phyloP scores from a whole-genome alignment of 192 early-diverging fungal genomes.

The Umbelopsis ramanniana region DNA sequence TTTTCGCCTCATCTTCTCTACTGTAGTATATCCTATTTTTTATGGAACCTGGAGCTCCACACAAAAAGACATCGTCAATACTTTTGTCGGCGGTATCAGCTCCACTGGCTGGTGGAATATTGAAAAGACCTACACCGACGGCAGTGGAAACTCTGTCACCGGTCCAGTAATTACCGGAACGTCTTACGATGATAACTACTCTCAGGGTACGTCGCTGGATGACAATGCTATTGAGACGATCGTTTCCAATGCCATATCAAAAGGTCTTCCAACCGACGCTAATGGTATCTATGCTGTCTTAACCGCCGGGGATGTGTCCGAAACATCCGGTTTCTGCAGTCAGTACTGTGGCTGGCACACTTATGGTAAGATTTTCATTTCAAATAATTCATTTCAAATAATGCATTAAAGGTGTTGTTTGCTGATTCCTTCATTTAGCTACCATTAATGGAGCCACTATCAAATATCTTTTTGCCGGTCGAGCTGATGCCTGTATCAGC shows the following conservation, averaged over 20 bases:
- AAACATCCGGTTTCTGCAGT: constrained; percentile 15
- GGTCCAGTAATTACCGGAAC: neutral
- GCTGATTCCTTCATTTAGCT: neutral
- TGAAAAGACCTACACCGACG: constrained; percentile 23
- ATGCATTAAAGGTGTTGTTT: neutral
- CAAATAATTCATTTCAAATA: too few relatives aligned
- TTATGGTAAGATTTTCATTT: neutral
- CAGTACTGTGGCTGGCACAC: constrained; percentile 23
- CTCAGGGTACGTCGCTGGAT: constrained; percentile 14
- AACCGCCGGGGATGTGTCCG: constrained; percentile 23
- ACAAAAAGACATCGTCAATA: constrained; percentile 18
- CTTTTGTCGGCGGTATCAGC: constrained; percentile 1
- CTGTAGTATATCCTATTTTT: constrained; percentile 41
- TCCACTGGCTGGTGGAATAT: constrained; percentile 25
- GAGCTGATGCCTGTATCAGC: neutral
- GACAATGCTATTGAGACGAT: constrained; percentile 12
- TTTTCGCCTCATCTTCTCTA: neutral
- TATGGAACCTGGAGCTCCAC: constrained; percentile 40
- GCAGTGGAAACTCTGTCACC: neutral
- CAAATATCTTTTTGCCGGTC: constrained; percentile 26
- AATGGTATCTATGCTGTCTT: constrained; percentile 28
- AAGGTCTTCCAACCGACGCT: constrained; percentile 18
- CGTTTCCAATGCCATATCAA: constrained; percentile 19
- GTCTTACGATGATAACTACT: constrained; percentile 19
- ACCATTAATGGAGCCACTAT: constrained; percentile 14